These are phyloP conservation scores for Helicostylum pulchrum DNA, from an alignment of 192 early-diverging fungal genomes.

Conservation along the genomic window DNA sequence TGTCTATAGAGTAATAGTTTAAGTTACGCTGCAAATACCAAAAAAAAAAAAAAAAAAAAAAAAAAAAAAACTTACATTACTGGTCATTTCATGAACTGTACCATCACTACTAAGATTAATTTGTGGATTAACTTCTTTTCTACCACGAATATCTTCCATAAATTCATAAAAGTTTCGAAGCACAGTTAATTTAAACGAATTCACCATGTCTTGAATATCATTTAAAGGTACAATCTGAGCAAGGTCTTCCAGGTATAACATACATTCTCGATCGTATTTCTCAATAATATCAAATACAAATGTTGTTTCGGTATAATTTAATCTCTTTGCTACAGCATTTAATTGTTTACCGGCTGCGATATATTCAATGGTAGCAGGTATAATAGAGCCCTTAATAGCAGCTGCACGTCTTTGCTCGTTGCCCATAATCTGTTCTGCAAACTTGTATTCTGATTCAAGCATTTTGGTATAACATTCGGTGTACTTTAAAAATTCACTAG, in stretches of 20 bases:
- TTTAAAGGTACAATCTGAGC: conserved; percentile 32
- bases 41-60: conserved; percentile 9
- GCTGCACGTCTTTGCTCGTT: conserved; percentile 42
- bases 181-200: conserved; percentile 46
- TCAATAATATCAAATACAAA: conserved; percentile 71
- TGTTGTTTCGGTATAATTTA: conserved; percentile 54
- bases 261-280: conserved; percentile 35
- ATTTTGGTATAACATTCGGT: conserved; percentile 53
- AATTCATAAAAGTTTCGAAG: conserved; percentile 64
- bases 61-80: conserved; percentile 54
- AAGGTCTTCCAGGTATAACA: conserved; percentile 41
- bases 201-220: conserved; percentile 21
- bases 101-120: conserved; percentile 67
- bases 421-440: conserved; percentile 57
- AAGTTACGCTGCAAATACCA: background rate
- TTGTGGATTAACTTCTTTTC: conserved; percentile 39
- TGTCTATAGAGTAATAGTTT: conserved; percentile 41
- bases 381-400: conserved; percentile 46
- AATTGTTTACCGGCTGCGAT: conserved; percentile 53
- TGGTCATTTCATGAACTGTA: conserved; percentile 81
- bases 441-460: conserved; percentile 64
- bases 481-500: conserved; percentile 60
- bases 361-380: conserved; percentile 45
- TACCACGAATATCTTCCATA: conserved; percentile 67
- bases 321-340: conserved; percentile 48